Percentiles rank a stretch among this genome's conserved stretches.
phyloP scores from a whole-genome alignment of 148 eudicot species.

The Rheum nobile region DNA sequence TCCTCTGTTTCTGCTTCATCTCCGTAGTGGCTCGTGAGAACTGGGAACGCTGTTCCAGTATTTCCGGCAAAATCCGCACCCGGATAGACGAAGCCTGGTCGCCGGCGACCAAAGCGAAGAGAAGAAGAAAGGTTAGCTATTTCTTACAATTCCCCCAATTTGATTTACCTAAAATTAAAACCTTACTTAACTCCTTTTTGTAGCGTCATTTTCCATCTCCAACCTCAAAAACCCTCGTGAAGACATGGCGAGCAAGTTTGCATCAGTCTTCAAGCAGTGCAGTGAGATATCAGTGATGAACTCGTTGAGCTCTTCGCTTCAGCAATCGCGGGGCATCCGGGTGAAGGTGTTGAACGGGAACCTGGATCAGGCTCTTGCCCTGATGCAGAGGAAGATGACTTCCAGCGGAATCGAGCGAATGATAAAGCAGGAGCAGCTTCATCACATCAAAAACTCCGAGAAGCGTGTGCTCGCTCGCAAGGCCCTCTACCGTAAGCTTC shows the following conservation, averaged over 20 bases:
- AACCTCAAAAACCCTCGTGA: neutral
- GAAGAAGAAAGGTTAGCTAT: neutral
- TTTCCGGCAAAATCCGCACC: neutral
- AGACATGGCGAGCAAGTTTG: constrained; percentile 3
- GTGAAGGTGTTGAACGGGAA: constrained; percentile 53
- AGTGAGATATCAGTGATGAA: neutral
- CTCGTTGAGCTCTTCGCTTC: constrained; percentile 24
- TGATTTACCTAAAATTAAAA: neutral
- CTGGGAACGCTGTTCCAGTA: neutral
- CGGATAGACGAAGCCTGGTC: neutral
- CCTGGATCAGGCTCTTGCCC: constrained; percentile 44
- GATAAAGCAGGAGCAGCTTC: constrained; percentile 40
- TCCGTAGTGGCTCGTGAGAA: neutral
- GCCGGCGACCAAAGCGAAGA: neutral
- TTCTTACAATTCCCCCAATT: neutral
- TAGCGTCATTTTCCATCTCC: neutral
- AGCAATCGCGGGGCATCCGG: constrained; percentile 69
- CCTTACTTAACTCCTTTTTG: neutral
- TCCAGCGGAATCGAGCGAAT: constrained; percentile 69
- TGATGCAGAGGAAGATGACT: constrained; percentile 70
- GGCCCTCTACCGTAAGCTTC: constrained; percentile 36
- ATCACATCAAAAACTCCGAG: constrained; percentile 79
- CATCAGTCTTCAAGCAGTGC: constrained; percentile 1
- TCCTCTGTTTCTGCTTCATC: neutral
- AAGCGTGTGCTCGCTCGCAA: constrained; percentile 72